Percentiles rank a stretch among this genome's conserved stretches.
Conservation (phyloP, 2,329 filamentous ascomycete genomes). For the Chalaropsis ovoidea region DNA sequence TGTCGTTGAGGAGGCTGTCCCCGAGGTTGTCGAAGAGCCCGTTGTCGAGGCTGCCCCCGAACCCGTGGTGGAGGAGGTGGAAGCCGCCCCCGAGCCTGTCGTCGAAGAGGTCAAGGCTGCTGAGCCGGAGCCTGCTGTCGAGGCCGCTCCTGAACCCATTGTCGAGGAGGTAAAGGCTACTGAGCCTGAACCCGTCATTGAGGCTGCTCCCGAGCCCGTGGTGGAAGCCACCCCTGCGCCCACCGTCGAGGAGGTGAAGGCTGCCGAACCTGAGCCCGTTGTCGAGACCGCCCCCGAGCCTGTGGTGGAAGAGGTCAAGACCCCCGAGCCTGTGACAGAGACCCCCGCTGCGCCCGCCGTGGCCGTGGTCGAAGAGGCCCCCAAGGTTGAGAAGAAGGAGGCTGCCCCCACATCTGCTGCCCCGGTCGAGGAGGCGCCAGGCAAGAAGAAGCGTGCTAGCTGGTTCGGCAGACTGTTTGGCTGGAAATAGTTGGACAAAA, state of each 20-base stretch:
- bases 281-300: conserved; percentile 24
- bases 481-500: conserved; percentile 22
- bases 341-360: conserved; percentile 28
- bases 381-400: conserved; percentile 19
- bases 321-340: conserved; percentile 34
- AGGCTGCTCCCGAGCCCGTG: conserved; percentile 26
- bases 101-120: conserved; percentile 25
- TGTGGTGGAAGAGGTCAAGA: conserved; percentile 21
- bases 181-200: conserved; percentile 24
- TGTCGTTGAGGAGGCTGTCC: conserved; percentile 26
- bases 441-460: conserved; percentile 23
- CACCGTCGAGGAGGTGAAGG: background rate
- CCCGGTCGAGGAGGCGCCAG: background rate
- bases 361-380: conserved; percentile 17
- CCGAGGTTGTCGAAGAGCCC: conserved; percentile 26
- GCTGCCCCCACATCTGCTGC: background rate
- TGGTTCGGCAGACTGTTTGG: conserved; percentile 22
- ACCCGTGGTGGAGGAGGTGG: conserved; percentile 13
- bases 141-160: conserved; percentile 23
- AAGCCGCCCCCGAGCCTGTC: conserved; percentile 21
- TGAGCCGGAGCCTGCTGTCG: conserved; percentile 26
- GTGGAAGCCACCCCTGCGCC: conserved; percentile 24
- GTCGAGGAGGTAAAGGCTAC: conserved; percentile 22
- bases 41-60: conserved; percentile 25
- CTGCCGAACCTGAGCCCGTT: conserved; percentile 19